Conservation (phyloP, 2,329 filamentous ascomycete genomes). For the Claviceps sp. region DNA sequence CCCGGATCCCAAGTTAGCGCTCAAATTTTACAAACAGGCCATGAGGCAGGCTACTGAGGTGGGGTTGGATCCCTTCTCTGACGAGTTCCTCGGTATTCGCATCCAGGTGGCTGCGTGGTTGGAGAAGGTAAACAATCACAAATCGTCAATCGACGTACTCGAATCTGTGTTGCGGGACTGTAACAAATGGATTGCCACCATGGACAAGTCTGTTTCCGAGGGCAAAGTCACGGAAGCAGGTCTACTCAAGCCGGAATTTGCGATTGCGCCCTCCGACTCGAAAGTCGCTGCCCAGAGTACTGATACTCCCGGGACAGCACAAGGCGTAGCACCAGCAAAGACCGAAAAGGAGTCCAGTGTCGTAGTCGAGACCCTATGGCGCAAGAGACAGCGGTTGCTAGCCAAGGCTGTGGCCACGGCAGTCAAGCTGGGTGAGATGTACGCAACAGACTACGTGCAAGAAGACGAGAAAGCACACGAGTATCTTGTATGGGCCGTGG, state of each 20-base stretch:
- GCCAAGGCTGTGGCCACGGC: conserved; percentile 62
- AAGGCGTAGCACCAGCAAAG: conserved; percentile 7
- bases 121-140: conserved; percentile 59
- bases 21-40: conserved; percentile 74
- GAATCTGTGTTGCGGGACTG: conserved; percentile 65
- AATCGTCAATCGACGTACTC: conserved; percentile 60
- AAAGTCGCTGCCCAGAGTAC: neutral
- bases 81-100: conserved; percentile 82
- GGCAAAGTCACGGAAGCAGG: conserved; percentile 31
- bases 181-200: conserved; percentile 41
- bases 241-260: conserved; percentile 13
- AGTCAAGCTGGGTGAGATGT: conserved; percentile 76
- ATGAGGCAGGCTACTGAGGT: conserved; percentile 58
- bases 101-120: conserved; percentile 69
- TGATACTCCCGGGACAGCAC: conserved; percentile 2
- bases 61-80: conserved; percentile 75
- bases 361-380: conserved; percentile 35
- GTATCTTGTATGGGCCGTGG: conserved; percentile 69
- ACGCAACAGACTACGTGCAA: conserved; percentile 61
- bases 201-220: conserved; percentile 36
- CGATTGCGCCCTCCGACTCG: conserved; percentile 3
- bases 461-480: conserved; percentile 58
- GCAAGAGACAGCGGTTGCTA: conserved; percentile 51
- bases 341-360: neutral
- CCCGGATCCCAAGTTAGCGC: conserved; percentile 60